Evolutionary conservation across 768 basidiomycete genomes (phyloP), one percentile per base, ranked within the genome.

Genomic region (Punctularia strigosozonata): DNA sequence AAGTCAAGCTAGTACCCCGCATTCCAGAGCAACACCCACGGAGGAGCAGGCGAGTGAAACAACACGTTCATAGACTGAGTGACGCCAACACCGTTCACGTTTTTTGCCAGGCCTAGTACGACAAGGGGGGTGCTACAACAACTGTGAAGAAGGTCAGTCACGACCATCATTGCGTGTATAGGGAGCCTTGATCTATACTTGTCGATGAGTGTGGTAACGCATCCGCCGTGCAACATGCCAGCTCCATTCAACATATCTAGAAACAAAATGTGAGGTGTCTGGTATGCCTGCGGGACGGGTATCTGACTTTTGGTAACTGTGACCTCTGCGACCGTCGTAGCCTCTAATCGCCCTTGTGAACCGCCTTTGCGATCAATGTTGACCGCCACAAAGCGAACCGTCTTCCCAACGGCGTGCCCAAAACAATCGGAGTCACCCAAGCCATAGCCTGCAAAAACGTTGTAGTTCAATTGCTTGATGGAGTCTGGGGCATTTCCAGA

Each of bases 161-260:
- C 14, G 1, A 19, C 32, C 13, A 38, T 17, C 25, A 21, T 6
- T n/a, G 10, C 35, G 4, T 21, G 20, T 4, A 26, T 25, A 18
- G 35, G 21, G 31, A 7, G 26, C 10, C 17, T n/a, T 14, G 10
- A 13, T 56, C 68, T 36, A n/a, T 43, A 77, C 77, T 79, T 82
- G 57, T 84, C 81, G 31, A 83, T 73, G 40, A 84, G 61, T 56
- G 82, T 82, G 32, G 79, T 75, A 24, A 84, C 53, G 39, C 78
- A 80, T 26, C 77, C 80, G n/a, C 82, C 81, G 46, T 83, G 81
- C 13, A 83, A 62, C 72, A 80, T 79, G 2, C 77, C 76, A 19
- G 78, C 77, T 10, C 80, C 80, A 47, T 84, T 85, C 23, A 83
- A 61, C 78, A 82, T 81, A 41, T 69, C 80, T 80, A 44, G 25